A percentile compares a stretch with the other conserved stretches of the same genome.
Evolutionary conservation across 345 rosid genomes (phyloP).

Genomic region (Brassica cretica): DNA sequence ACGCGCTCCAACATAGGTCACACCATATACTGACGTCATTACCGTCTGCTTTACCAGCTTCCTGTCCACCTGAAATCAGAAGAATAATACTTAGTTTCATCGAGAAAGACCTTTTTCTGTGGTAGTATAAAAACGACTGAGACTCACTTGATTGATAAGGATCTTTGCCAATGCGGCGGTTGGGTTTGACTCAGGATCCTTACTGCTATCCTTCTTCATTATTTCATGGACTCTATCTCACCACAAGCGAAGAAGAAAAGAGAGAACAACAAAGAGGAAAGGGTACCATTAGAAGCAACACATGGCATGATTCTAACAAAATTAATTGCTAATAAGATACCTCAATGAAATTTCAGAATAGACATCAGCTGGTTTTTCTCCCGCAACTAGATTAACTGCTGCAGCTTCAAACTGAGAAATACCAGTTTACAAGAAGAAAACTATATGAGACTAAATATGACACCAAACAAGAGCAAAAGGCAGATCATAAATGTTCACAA

Average conservation of each 20-base stretch:
- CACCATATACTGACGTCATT: constrained; percentile 99
- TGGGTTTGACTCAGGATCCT: constrained; percentile 72
- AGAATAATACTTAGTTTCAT: constrained; percentile 32
- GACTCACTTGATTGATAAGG: constrained; percentile 73
- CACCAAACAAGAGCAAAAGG: background rate
- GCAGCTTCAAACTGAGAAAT: constrained; percentile 81
- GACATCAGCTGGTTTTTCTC: constrained; percentile 92
- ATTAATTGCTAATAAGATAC: constrained; percentile 41
- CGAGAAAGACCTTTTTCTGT: background rate
- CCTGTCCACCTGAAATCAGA: constrained; percentile 78
- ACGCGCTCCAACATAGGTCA: constrained; percentile 95
- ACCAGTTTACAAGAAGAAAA: constrained; percentile 28
- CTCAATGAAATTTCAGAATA: constrained; percentile 91
- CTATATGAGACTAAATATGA: background rate
- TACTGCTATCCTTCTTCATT: constrained; percentile 74
- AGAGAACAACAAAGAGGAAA: constrained; percentile 13
- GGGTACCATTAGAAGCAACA: constrained; percentile 1
- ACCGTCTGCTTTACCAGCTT: constrained; percentile 96
- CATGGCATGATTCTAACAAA: background rate
- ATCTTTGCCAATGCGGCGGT: constrained; percentile 77
- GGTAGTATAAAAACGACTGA: background rate
- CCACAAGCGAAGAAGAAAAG: constrained; percentile 15
- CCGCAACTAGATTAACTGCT: constrained; percentile 86
- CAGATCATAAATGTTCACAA: constrained; percentile 9
- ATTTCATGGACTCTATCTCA: constrained; percentile 79